Base-by-base conservation (phyloP, 352 stramenopile genomes). In the Phytophthora megakarya region DNA sequence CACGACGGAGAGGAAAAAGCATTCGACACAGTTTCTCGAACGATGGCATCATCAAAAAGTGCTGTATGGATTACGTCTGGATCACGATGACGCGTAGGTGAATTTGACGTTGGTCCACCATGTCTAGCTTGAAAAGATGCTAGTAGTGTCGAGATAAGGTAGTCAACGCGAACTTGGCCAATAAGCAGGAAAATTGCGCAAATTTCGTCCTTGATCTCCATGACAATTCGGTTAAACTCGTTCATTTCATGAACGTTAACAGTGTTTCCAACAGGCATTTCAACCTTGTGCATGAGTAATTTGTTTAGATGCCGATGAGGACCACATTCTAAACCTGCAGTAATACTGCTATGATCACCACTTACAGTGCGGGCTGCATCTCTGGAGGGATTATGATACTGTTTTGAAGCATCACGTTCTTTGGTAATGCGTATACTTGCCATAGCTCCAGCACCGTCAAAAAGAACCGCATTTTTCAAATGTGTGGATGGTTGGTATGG, bases 151-250 rank as follows among this genome's bases (percentile, higher is more conserved):
- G 83, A 92, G 13, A 92, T 76, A 15, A 90, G 77, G 32, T 83
- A 89, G 38, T 92, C 83, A 1, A 90, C 49, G 19, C 83, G 78
- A 23, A 88, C 71, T 40, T 76, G 77, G 49, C 90, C 79, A 35
- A 92, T 59, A 16, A 80, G 54, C 23, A 84, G 67, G 44, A 92
- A 64, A 52, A 87, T 83, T 5, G 70, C 78, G 43, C 83, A 92
- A 22, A 88, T 77, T 37, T 89, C 73, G 45, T 92, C 72, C 49
- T 92, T 92, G 47, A 92, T 90, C 56, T 90, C 77, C 77, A 92
- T 86, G 0, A 92, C 69, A 15, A 86, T 64, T 5, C 70, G 73
- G 47, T 80, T 82, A 0, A 70, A 43, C 19, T 84, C 70, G 49
- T 71, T 81, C 67, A 75, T 75, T 23, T 80, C 66, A 48, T 82